phyloP scores from a whole-genome alignment of 345 rosid species.

The Arabidopsis arenosa region DNA sequence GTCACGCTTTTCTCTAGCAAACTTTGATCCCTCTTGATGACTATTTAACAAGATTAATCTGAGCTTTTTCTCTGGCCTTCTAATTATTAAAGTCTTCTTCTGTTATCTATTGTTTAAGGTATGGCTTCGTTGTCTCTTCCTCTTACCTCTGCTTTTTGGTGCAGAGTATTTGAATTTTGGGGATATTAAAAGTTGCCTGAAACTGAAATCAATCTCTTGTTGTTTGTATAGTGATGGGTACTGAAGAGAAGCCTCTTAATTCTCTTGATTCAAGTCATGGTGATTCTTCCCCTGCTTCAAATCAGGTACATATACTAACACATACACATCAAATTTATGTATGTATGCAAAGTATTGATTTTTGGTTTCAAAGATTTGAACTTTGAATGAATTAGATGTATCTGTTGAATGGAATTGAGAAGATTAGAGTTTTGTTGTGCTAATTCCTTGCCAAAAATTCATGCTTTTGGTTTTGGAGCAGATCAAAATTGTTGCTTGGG shows the following conservation, averaged over 20 bases:
- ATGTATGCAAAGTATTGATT: neutral
- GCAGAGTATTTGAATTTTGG: slow-evolving; percentile 11
- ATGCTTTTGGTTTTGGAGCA: slow-evolving; percentile 1
- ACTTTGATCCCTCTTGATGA: slow-evolving; percentile 18
- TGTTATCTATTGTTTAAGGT: slow-evolving; percentile 13
- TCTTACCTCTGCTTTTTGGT: slow-evolving; percentile 21
- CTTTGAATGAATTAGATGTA: slow-evolving; percentile 15
- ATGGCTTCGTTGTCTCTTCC: slow-evolving; percentile 22
- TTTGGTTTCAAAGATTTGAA: slow-evolving; percentile 8
- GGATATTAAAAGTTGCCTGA: neutral
- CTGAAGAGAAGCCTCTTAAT: slow-evolving; percentile 43
- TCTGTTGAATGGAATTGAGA: slow-evolving; percentile 26
- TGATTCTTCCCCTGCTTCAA: slow-evolving; percentile 30
- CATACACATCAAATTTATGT: neutral
- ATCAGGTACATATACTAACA: slow-evolving; percentile 35
- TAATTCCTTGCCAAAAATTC: slow-evolving; percentile 16
- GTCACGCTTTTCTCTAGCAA: slow-evolving; percentile 40
- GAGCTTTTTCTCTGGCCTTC: slow-evolving; percentile 25
- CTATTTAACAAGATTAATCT: neutral
- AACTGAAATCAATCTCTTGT: slow-evolving; percentile 22
- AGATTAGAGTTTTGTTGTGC: slow-evolving; percentile 10
- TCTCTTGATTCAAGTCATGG: slow-evolving; percentile 39
- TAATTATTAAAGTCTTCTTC: slow-evolving; percentile 26
- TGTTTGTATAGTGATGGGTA: slow-evolving; percentile 35
- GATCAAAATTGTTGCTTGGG: neutral